phyloP scores from a whole-genome alignment of 2,329 filamentous ascomycete species.

The Sporothrix pallida region DNA sequence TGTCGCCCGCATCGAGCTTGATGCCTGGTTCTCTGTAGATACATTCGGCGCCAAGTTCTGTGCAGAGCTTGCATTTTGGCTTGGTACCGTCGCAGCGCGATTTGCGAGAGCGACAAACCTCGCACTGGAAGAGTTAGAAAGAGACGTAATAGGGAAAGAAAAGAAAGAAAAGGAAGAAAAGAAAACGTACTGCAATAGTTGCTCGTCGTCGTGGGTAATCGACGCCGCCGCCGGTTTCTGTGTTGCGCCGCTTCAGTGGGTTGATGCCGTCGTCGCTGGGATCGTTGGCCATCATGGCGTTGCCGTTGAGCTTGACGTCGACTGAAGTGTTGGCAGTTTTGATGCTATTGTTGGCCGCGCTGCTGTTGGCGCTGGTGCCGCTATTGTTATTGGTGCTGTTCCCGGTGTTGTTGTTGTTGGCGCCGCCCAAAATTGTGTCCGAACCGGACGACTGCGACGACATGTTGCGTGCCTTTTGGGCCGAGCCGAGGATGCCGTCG shows the following conservation, averaged over 20 bases:
- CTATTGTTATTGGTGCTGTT: neutral
- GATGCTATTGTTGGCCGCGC: neutral
- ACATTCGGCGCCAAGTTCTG: slow-evolving; percentile 80
- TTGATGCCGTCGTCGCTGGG: slow-evolving; percentile 61
- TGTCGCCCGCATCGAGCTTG: slow-evolving; percentile 86
- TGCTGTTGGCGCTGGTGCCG: neutral
- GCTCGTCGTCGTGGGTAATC: slow-evolving; percentile 69
- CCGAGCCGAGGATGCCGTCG: slow-evolving; percentile 60
- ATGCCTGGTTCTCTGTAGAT: slow-evolving; percentile 85
- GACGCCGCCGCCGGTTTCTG: slow-evolving; percentile 57
- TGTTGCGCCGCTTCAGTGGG: slow-evolving; percentile 66
- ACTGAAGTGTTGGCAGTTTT: slow-evolving; percentile 38
- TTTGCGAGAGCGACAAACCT: slow-evolving; percentile 80
- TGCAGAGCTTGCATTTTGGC: slow-evolving; percentile 84
- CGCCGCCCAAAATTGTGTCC: neutral
- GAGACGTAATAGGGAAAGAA: slow-evolving; percentile 33
- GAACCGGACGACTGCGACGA: slow-evolving; percentile 56
- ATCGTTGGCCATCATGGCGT: slow-evolving; percentile 32
- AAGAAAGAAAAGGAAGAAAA: neutral
- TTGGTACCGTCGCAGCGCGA: slow-evolving; percentile 79
- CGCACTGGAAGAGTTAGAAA: slow-evolving; percentile 60
- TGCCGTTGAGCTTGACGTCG: slow-evolving; percentile 42
- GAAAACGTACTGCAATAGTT: slow-evolving; percentile 65
- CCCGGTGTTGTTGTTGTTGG: neutral
- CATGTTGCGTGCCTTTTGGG: slow-evolving; percentile 59